Percentiles rank a stretch among this genome's conserved stretches.
phyloP scores from a whole-genome alignment of 176 grass and related monocot species.

The Thalia dealbata region DNA sequence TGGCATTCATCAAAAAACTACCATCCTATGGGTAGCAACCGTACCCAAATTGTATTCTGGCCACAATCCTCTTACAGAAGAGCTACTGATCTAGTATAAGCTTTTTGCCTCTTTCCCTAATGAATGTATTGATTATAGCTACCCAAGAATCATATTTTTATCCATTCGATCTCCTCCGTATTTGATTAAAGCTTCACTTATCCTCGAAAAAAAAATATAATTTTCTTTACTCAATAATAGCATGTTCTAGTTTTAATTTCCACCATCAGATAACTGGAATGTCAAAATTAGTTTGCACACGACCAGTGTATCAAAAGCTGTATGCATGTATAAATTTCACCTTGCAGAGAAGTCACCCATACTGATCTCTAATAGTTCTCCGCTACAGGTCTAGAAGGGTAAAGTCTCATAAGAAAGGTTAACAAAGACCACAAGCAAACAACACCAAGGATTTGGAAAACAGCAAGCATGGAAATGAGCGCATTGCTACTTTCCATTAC shows the following conservation, averaged over 20 bases:
- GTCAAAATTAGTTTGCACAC: background rate
- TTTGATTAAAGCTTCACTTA: background rate
- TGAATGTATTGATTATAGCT: background rate
- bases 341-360: background rate
- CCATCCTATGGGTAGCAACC: background rate
- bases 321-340: background rate
- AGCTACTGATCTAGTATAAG: background rate
- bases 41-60: background rate
- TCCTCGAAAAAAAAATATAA: background rate
- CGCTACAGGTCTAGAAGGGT: constrained; percentile 25
- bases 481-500: constrained; percentile 21
- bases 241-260: background rate
- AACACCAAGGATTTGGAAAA: constrained; percentile 28
- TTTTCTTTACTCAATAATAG: background rate
- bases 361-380: constrained; percentile 27
- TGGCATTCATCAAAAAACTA: no score
- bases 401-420: constrained; percentile 30
- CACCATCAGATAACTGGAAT: background rate
- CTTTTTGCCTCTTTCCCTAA: background rate
- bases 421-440: constrained; percentile 28
- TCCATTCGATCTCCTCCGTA: background rate
- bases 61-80: background rate
- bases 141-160: background rate
- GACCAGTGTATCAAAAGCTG: background rate
- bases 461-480: constrained; percentile 20